Base-by-base conservation (phyloP, 1,284 basidiomycete species). In the Apiotrichum domesticum region DNA sequence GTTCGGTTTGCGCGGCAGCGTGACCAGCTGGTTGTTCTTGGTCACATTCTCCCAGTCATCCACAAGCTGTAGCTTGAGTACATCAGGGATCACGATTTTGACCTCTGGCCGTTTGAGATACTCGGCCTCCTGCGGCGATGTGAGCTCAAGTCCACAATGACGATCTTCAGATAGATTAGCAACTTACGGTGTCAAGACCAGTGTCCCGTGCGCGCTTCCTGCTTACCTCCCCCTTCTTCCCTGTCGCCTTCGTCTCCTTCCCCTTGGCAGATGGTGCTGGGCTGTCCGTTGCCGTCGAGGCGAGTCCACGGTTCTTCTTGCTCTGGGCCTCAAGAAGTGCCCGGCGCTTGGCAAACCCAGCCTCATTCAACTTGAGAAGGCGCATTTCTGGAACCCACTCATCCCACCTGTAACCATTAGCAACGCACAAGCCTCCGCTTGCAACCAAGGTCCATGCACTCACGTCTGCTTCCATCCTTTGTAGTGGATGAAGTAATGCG, bases 391-490 rank as follows among this genome's bases (percentile, higher is more conserved):
- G 88, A 0, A 98, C 95, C 92, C 92, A 98, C 80, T 98, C 95
- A 78, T 98, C 95, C 95, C 95, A 98, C 61, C 90, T 95, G 21
- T 33, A 2, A 8, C 35, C 47, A 51, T 50, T 35, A 9, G 37
- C n/a, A 51, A 9, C 2, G 33, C 44, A 6, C 45, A 2, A 7
- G 21, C 32, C 32, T 37, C n/a, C 4, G n/a, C 10, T 7, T 21
- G 21, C 21, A 21, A 21, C 21, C 21, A 21, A 21, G 37, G 37
- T 39, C 8, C 7, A 11, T 13, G 33, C 15, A 82, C 90, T 75
- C 72, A 94, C 86, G 90, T 94, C 77, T 93, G 89, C 76, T 98
- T 98, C 96, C 96, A 99, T 4, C 96, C 96, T 74, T 96, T 94
- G 81, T 99, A 99, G 77, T 99, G 96, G 32, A 99, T 94, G 63